Conservation (phyloP, 495 filamentous ascomycete genomes). For the Penicillium argentinense region DNA sequence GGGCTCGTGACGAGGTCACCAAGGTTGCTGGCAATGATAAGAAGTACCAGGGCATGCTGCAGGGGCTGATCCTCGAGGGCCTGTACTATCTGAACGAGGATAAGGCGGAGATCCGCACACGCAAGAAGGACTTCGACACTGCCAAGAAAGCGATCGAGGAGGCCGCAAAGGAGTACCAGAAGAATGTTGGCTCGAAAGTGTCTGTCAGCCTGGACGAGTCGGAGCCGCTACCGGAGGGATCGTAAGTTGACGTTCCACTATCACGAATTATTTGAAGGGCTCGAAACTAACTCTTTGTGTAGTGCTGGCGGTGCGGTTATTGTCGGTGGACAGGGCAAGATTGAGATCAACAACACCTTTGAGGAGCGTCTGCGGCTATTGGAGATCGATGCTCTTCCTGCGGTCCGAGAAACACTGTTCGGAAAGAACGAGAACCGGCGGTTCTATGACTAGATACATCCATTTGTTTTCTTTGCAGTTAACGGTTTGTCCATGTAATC, state of each 20-base stretch:
- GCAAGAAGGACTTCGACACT: slow-evolving; percentile 75
- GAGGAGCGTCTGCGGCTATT: slow-evolving; percentile 87
- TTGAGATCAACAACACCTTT: slow-evolving; percentile 97
- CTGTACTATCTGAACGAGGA: slow-evolving; percentile 82
- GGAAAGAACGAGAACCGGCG: slow-evolving; percentile 90
- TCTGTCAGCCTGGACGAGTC: slow-evolving; percentile 72
- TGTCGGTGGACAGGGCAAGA: slow-evolving; percentile 82
- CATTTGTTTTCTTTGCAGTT: not conserved
- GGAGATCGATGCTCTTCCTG: slow-evolving; percentile 79
- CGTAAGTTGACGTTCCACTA: slow-evolving; percentile 66
- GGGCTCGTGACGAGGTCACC: slow-evolving; percentile 64
- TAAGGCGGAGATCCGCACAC: slow-evolving; percentile 66
- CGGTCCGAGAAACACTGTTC: slow-evolving; percentile 80
- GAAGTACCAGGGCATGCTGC: slow-evolving; percentile 72
- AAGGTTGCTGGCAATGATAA: slow-evolving; percentile 63
- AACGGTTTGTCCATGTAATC: slow-evolving; percentile 1
- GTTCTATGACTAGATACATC: slow-evolving; percentile 73
- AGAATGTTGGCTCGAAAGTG: slow-evolving; percentile 62
- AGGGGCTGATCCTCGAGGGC: slow-evolving; percentile 84
- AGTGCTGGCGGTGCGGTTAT: slow-evolving; percentile 85
- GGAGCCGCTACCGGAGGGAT: slow-evolving; percentile 75
- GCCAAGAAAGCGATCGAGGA: slow-evolving; percentile 72
- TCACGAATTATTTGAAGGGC: not conserved
- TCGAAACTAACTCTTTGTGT: not conserved
- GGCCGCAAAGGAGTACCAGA: slow-evolving; percentile 79